Evolutionary conservation across 352 stramenopile species (phyloP), one percentile per base, ranked within the genome.

Genomic region (Globisporangium ultimum): DNA sequence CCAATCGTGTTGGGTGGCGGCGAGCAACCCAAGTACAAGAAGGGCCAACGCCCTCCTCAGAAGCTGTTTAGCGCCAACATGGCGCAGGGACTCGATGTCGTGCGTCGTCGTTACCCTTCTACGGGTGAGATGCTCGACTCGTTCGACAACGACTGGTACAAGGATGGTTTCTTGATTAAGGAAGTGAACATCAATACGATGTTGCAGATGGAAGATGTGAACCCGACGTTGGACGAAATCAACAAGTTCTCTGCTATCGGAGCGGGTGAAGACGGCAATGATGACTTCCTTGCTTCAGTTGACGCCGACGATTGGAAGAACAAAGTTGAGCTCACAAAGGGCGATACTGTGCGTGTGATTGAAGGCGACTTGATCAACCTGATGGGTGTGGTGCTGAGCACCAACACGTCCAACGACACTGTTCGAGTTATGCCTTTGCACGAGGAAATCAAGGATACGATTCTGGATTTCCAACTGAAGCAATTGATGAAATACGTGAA

Each of bases 401-500:
- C 84, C n/a, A 95, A 96, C 65, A 91, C 81, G 42, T 74, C 80
- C 34, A 96, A 94, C 51, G 84, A 94, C 63, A 94, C 84, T 9
- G 87, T 96, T 6, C 85, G 85, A 34, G 87, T 96, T 28, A 96
- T 96, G 85, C 87, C 87, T 13, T 70, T 96, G 32, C 87, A 96
- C 58, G 87, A 96, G 74, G 87, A 96, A 60, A 96, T 96, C 63
- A 96, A 95, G 61, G 87, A 96, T 55, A 96, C 87, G 22, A 94
- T 95, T 46, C 64, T 96, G 40, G 87, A 96, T 58, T 96, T 96
- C 64, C 84, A 93, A 66, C 63, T 95, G 45, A 93, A 91, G 59
- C 87, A 96, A 58, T 58, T 96, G 51, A 93, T 96, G 78, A 96
- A 96, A 61, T 93, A 92, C 54, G 87, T 96, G 58, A 96, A 96